Evolutionary conservation across 2,329 filamentous ascomycete genomes (phyloP), one percentile per base, ranked within the genome.

Genomic region (Nigrograna mackinnonii): DNA sequence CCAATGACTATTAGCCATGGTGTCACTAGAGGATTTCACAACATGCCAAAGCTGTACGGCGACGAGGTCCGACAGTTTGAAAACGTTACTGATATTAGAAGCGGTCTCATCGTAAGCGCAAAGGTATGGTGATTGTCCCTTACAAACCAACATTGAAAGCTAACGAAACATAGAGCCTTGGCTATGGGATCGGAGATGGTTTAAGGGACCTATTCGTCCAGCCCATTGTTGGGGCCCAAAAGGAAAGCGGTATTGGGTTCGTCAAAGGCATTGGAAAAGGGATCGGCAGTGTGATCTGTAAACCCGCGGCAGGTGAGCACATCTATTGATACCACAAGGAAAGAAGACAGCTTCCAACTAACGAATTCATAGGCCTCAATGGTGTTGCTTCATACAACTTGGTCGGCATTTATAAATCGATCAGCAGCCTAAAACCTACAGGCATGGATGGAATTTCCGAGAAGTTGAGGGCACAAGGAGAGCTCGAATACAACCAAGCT

Each of bases 1-100:
- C 91, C 90, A 0, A 85, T 92, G 77, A 87, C 92, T 57, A 85
- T 95, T 46, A 87, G 87, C 37, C 71, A 95, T 33, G 86, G 86
- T 0, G 67, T 95, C 22, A 86, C 90, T 1, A 85, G 86, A 64
- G 91, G 90, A 0, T 95, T 95, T 63, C 86, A 91, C 58, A 95
- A 96, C 57, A 83, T 87, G 6, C 91, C 91, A 0, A 84, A 82
- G 52, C 72, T 95, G 1, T 95, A 95, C 60, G 87, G 90, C 24
- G 91, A 96, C 57, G 81, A 87, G 2, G 83, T 95, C 1, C 79
- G 88, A 5, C 83, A 86, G 6, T 72, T 79, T 2, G 85, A 89
- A 44, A 88, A 87, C 51, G 86, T 96, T 4, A 89, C 86, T 0
- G 86, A 83, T 35, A 70, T 95, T 36, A 76, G 79, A 33, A 87